phyloP scores from a whole-genome alignment of 441 rosid genomes.

The Pelargonium fulgidum region DNA sequence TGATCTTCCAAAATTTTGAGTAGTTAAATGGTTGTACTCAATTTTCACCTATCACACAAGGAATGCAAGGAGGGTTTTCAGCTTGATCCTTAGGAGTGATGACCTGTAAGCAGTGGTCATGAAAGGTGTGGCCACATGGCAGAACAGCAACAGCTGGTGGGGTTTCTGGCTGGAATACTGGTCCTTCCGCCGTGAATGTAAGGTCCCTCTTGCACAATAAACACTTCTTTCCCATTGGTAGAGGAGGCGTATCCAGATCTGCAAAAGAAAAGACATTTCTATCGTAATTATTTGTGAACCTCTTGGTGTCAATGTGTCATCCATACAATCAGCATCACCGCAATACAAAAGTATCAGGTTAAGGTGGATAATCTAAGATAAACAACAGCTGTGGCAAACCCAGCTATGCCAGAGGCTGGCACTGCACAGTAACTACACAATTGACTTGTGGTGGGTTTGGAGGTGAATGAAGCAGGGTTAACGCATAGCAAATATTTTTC shows the following conservation, averaged over 20 bases:
- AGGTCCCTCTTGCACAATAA: constrained; percentile 9
- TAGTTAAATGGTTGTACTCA: not conserved
- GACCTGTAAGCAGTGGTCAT: constrained; percentile 1
- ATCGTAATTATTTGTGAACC: not conserved
- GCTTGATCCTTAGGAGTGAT: constrained; percentile 7
- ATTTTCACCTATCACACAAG: not conserved
- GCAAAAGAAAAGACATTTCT: not conserved
- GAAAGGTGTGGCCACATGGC: constrained; percentile 1
- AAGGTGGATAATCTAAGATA: not conserved
- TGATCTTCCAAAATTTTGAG: too few relatives aligned
- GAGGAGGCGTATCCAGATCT: not conserved
- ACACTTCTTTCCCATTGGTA: constrained; percentile 2
- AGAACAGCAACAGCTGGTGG: not conserved
- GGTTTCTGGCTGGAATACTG: not conserved
- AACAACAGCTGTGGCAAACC: too few relatives aligned
- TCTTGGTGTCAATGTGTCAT: not conserved
- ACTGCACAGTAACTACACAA: too few relatives aligned
- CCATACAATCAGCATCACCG: not conserved
- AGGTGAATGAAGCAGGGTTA: too few relatives aligned
- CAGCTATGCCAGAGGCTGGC: too few relatives aligned
- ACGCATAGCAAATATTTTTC: too few relatives aligned
- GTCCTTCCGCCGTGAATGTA: not conserved
- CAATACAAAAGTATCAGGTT: not conserved
- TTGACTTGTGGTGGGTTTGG: too few relatives aligned
- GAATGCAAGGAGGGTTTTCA: constrained; percentile 8